phyloP scores from a whole-genome alignment of 495 filamentous ascomycete genomes.

The Penicillium salamii region DNA sequence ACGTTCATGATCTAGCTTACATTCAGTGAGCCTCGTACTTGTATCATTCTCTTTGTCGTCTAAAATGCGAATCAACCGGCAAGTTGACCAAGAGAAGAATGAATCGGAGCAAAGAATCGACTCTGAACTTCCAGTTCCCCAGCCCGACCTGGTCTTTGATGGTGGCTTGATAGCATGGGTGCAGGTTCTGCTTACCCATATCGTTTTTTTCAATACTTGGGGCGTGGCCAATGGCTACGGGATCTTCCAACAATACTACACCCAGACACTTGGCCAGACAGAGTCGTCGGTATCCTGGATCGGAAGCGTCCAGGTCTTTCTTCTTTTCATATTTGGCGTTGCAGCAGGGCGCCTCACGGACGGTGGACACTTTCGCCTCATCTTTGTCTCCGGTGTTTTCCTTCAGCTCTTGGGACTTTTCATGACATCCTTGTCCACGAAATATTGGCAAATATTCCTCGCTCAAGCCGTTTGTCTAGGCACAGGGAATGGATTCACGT shows the following conservation, averaged over 20 bases:
- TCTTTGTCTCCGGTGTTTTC: conserved; percentile 36
- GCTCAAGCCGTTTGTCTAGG: conserved; percentile 38
- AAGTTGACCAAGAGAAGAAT: too few relatives aligned
- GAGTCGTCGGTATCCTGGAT: conserved; percentile 49
- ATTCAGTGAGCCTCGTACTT: too few relatives aligned
- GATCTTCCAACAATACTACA: conserved; percentile 30
- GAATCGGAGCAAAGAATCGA: too few relatives aligned
- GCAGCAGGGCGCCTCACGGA: conserved; percentile 59
- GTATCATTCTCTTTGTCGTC: too few relatives aligned
- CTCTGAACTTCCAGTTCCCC: too few relatives aligned
- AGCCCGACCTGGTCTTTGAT: too few relatives aligned
- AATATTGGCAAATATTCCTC: conserved; percentile 34
- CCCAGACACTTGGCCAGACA: conserved; percentile 21
- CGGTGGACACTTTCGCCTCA: conserved; percentile 49
- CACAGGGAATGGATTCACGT: conserved; percentile 33
- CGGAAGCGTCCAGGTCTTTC: conserved; percentile 51
- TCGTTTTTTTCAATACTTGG: background rate
- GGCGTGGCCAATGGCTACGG: conserved; percentile 21
- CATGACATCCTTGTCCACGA: conserved; percentile 34
- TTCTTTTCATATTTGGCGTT: conserved; percentile 53
- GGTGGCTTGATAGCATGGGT: background rate
- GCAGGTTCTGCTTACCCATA: background rate
- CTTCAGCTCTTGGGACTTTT: conserved; percentile 40
- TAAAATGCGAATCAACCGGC: too few relatives aligned
- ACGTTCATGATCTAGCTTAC: too few relatives aligned